Percentiles rank a stretch among this genome's conserved stretches.
Evolutionary conservation across 176 grass and related monocot species (phyloP).

Genomic region (Triticum turgidum): DNA sequence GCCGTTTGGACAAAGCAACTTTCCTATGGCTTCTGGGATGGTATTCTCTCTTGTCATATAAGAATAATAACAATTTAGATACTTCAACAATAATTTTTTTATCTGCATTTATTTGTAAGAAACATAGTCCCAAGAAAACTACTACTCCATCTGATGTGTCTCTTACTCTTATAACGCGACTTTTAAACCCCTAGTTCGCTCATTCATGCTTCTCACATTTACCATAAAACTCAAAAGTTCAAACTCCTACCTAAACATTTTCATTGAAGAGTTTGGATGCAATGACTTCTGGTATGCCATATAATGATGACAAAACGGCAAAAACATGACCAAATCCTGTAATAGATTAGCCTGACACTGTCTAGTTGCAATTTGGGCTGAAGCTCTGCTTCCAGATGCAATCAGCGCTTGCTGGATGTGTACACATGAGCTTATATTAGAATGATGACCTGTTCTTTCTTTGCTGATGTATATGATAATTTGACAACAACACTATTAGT

Average conservation of each 20-base stretch:
- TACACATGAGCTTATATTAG: neutral
- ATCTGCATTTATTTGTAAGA: neutral
- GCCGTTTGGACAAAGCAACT: slow-evolving; percentile 69
- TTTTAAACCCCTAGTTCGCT: neutral
- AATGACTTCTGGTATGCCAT: neutral
- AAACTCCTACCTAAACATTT: neutral
- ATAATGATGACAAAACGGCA: neutral
- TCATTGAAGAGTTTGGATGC: neutral
- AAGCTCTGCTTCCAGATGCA: neutral
- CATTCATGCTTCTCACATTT: neutral
- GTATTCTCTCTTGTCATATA: slow-evolving; percentile 36
- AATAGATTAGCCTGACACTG: slow-evolving; percentile 4
- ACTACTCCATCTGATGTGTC: neutral
- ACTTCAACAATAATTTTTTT: neutral
- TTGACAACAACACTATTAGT: neutral
- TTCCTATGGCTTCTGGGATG: slow-evolving; percentile 61
- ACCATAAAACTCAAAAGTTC: neutral
- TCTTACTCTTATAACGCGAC: neutral
- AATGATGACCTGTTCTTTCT: neutral
- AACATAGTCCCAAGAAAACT: neutral
- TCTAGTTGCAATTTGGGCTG: slow-evolving; percentile 1
- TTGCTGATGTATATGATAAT: neutral
- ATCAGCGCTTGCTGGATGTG: neutral
- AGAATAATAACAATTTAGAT: neutral
- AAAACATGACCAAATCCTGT: neutral